Conservation (phyloP, 139 green algal genomes). For the Coelastrella sp. region DNA sequence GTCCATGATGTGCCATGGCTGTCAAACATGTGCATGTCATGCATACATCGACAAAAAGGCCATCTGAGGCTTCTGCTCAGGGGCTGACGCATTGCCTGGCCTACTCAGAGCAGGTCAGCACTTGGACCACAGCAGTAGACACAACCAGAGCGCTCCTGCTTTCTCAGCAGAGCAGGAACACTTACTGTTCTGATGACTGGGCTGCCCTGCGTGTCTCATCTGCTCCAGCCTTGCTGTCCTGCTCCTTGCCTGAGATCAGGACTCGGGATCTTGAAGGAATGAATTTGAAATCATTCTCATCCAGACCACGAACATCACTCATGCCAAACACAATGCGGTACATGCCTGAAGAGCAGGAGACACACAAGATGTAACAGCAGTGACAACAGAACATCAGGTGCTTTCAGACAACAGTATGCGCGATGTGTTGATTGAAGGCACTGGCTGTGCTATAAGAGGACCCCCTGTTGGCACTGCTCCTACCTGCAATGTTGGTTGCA, state of each 20-base stretch:
- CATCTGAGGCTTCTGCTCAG: no score
- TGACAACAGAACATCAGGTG: not conserved
- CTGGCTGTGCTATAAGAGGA: no score
- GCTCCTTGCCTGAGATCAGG: not conserved
- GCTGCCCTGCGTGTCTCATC: not conserved
- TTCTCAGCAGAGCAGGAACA: not conserved
- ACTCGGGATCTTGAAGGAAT: not conserved
- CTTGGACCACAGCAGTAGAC: not conserved
- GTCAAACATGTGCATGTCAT: no score
- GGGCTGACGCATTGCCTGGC: not conserved
- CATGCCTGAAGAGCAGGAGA: not conserved
- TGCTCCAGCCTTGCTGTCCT: not conserved
- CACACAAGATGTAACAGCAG: not conserved
- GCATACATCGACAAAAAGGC: no score
- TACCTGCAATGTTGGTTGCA: conserved; percentile 21
- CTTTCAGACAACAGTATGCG: not conserved
- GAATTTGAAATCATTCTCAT: conserved; percentile 38
- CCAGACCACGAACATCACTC: not conserved
- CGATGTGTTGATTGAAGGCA: no score
- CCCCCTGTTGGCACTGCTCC: no score
- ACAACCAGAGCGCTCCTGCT: not conserved
- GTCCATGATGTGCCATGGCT: not conserved
- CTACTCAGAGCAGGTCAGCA: not conserved
- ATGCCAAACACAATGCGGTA: conserved; percentile 38
- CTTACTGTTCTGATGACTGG: not conserved